Evolutionary conservation across 31 red algal species (phyloP), one percentile per base, ranked within the genome.

Genomic region (Asparagopsis taxiformis): DNA sequence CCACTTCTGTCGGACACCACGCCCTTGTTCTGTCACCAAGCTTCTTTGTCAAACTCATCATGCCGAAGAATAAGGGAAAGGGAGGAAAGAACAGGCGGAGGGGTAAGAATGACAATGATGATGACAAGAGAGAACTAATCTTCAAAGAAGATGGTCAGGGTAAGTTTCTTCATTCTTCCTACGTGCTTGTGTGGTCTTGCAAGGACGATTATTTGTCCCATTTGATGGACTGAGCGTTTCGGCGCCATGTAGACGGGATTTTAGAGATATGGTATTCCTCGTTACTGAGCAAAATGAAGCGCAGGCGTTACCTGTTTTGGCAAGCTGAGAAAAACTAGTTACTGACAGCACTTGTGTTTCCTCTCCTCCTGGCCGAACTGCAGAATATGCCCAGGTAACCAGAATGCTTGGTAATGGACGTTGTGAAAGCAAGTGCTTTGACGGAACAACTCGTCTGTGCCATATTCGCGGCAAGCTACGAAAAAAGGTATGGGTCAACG

Each of bases 401-500:
- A 79, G 91, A 19, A 99, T 99, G 96, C 77, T 99, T 35, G 96
- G 96, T 32, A 99, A 99, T 41, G 96, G 96, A 24, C 82, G 96
- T 28, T 99, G 96, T 77, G 96, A 99, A 73, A 61, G 72, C 13
- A 76, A 84, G 44, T 99, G 96, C 71, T 99, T 99, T 64, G 96
- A 99, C 59, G 91, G 91, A 20, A 75, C 72, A 19, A 91, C 84
- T 55, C 70, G 96, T 8, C 64, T 99, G 19, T 93, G 96, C n/a
- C 96, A 99, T 30, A 99, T 99, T 62, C 90, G 96, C 44, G 96
- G 96, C 24, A 99, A 99, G 75, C 75, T 99, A 50, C 82, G 96
- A 29, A 99, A 99, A 55, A 99, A 99, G 76, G 96, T 99, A 13
- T 99, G 96, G 96, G 88, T 99, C 25, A 94, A 94, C 48, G 83